Evolutionary conservation across 345 rosid species (phyloP).

Genomic region (Brassica nigra): DNA sequence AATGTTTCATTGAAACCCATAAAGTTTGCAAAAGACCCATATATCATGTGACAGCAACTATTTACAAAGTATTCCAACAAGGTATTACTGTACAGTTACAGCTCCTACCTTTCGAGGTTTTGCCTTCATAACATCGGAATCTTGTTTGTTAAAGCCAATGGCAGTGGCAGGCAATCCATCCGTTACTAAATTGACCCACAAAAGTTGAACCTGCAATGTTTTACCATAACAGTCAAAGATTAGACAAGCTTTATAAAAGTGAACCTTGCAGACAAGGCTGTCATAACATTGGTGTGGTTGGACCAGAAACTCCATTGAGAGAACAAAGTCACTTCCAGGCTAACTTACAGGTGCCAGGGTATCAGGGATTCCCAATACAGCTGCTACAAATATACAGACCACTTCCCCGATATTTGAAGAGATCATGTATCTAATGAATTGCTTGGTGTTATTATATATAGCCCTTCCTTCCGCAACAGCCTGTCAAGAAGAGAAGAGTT

Average conservation of each 20-base stretch:
- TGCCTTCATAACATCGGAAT: slow-evolving; percentile 93
- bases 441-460: slow-evolving; percentile 97
- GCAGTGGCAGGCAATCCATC: slow-evolving; percentile 99
- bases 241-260: not conserved
- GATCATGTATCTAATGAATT: slow-evolving; percentile 98
- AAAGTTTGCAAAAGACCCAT: not conserved
- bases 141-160: slow-evolving; percentile 97
- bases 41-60: not conserved
- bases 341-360: slow-evolving; percentile 95
- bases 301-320: not conserved
- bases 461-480: slow-evolving; percentile 99
- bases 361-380: slow-evolving; percentile 98
- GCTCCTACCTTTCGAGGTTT: slow-evolving; percentile 91
- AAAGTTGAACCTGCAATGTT: slow-evolving; percentile 80
- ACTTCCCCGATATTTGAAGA: slow-evolving; percentile 99
- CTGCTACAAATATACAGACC: slow-evolving; percentile 98
- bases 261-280: slow-evolving; percentile 18
- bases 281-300: slow-evolving; percentile 1
- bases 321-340: not conserved
- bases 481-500: slow-evolving; percentile 50
- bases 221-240: slow-evolving; percentile 10
- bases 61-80: not conserved
- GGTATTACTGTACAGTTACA: slow-evolving; percentile 13
- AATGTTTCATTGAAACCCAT: slow-evolving; percentile 5
- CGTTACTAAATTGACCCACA: slow-evolving; percentile 98